Base-by-base conservation (phyloP, 768 basidiomycete species). In the Butyriboletus loyo region DNA sequence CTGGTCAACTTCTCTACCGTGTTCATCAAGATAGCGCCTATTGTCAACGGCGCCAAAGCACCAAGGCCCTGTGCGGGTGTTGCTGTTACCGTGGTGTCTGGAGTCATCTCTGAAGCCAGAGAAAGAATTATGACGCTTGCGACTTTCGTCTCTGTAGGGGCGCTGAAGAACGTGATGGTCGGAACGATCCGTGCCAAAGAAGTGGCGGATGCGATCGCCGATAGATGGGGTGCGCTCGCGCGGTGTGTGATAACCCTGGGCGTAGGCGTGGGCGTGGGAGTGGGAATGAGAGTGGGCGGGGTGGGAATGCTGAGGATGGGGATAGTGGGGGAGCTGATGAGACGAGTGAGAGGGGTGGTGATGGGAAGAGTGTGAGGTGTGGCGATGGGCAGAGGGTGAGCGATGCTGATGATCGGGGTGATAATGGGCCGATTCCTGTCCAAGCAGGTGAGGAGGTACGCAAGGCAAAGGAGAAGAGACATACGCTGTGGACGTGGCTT, bases 201-300 rank as follows among this genome's bases (percentile, higher is more conserved):
- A 67, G 27, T 62, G 50, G 46, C 71, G 72, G 37, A 77, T 54
- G 51, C 76, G 76, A 36, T 73, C 73, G 28, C 71, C 59, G 4
- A 77, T 24, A 15, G 69, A 66, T 3, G 62, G 52, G 22, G 65
- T 24, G 10, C 65, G 62, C 30, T 58, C 54, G 22, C 46, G 64
- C 0, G 32, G 37, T 5, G 47, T 21, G n/a, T 59, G 38, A 14
- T 66, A 37, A 6, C 36, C 36, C 41, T 63, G 53, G 45, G 61
- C 52, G 44, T 61, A 51, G 10, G 63, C 52, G 48, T 59, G 56
- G 8, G 47, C 6, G 13, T 49, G 50, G 13, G 30, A 13, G 14
- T 44, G 25, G 3, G 64, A 60, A 14, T 34, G 54, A 7, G 56
- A 37, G 0, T 55, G 47, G 2, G 36, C 7, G 28, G 63, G 7